Percentiles rank a stretch among this genome's conserved stretches.
Evolutionary conservation across 1,139 yeast species (phyloP).

Genomic region (Meyerozyma carpophila): DNA sequence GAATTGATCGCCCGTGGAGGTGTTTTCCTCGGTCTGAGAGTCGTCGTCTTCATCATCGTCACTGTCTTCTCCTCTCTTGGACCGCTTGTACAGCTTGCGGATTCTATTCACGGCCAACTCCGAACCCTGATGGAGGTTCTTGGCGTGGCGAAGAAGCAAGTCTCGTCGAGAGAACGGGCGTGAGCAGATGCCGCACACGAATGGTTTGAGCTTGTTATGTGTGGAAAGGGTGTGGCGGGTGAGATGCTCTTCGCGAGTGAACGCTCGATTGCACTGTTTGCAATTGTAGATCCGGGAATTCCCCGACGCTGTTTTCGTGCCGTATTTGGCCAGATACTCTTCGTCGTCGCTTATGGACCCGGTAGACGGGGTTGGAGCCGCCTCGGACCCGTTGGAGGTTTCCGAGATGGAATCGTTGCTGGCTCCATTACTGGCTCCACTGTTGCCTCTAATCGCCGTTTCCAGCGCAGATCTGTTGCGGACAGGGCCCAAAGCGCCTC

Average conservation of each 20-base stretch:
- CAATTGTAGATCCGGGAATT: conserved; percentile 42
- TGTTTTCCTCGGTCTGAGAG: conserved; percentile 1
- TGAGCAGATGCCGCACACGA: conserved; percentile 26
- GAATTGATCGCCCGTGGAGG: conserved; percentile 2
- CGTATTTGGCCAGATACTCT: conserved; percentile 20
- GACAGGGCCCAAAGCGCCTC: background rate
- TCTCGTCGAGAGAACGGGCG: conserved; percentile 28
- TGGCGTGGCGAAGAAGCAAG: conserved; percentile 26
- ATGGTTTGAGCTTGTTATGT: conserved; percentile 44
- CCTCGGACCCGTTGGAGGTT: background rate
- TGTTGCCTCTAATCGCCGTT: too few relatives aligned
- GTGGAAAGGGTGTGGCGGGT: conserved; percentile 42
- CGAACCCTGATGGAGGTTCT: conserved; percentile 26
- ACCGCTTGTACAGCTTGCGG: conserved; percentile 32
- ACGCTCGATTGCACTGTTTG: conserved; percentile 39
- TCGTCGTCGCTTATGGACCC: background rate
- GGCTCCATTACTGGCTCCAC: background rate
- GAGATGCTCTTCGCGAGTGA: conserved; percentile 45
- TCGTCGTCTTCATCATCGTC: conserved; percentile 8
- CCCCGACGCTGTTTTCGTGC: conserved; percentile 42
- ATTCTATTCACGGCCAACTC: conserved; percentile 42
- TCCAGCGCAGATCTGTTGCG: too few relatives aligned
- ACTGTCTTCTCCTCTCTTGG: conserved; percentile 5
- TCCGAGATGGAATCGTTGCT: background rate
- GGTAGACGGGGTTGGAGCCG: too few relatives aligned